A percentile compares a stretch with the other conserved stretches of the same genome.
These are phyloP conservation scores for Corymbia maculata DNA, from an alignment of 345 rosid genomes.

Conservation along the genomic window DNA sequence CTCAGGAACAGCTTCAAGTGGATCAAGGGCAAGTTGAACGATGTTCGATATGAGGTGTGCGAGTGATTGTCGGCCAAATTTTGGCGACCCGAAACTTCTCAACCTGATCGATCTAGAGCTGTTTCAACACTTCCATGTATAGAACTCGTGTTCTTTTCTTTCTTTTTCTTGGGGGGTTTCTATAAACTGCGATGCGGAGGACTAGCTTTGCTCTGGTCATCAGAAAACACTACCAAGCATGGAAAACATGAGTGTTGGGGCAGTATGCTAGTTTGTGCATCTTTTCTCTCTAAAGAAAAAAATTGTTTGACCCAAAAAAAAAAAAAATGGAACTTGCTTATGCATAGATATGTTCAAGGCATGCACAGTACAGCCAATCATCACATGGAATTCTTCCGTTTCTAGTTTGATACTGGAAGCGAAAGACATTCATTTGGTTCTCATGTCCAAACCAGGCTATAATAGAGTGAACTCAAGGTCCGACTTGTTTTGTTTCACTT, in stretches of 20 bases:
- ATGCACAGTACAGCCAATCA: background rate
- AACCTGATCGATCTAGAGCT: background rate
- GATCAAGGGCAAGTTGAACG: conserved; percentile 76
- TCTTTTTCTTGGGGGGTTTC: background rate
- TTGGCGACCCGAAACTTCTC: background rate
- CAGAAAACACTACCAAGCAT: background rate
- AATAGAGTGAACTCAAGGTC: background rate
- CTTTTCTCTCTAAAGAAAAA: background rate
- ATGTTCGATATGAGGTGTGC: conserved; percentile 29
- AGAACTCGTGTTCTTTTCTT: background rate
- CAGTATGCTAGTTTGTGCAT: background rate
- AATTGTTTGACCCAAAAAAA: no score
- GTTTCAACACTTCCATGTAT: background rate
- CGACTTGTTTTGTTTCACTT: background rate
- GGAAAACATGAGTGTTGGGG: background rate
- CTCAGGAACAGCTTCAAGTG: conserved; percentile 83
- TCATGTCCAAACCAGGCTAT: background rate
- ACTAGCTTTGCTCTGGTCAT: background rate
- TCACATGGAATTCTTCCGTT: background rate
- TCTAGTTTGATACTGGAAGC: background rate
- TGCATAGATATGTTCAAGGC: background rate
- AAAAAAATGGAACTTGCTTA: background rate
- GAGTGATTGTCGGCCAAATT: background rate
- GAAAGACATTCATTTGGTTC: background rate
- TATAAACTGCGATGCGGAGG: background rate